Conservation (phyloP, 1,284 basidiomycete species). For the Fomitopsis pinicola region DNA sequence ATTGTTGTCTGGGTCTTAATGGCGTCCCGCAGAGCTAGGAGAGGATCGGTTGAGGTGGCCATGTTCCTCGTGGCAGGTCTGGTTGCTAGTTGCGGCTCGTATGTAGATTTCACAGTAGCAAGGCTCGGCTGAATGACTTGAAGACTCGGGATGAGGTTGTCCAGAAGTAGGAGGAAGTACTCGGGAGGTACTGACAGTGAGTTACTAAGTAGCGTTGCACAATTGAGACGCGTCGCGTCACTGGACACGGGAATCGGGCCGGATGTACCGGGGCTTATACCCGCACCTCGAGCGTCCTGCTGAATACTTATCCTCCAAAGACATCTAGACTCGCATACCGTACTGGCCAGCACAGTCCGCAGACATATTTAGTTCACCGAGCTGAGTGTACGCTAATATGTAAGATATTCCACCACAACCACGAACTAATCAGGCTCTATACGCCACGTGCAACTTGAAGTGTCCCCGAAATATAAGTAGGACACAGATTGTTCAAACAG, state of each 20-base stretch:
- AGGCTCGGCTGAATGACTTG: background rate
- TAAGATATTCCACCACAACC: too few species aligned
- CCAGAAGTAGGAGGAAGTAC: background rate
- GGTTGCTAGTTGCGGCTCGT: background rate
- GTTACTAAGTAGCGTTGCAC: background rate
- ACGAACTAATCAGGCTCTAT: too few species aligned
- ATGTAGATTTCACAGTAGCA: too few species aligned
- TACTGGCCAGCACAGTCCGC: too few species aligned
- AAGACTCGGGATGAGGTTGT: background rate
- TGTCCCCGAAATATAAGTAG: too few species aligned
- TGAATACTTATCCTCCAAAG: too few species aligned
- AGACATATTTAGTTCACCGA: too few species aligned
- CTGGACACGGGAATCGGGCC: background rate
- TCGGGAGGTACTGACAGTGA: background rate
- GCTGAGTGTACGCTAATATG: too few species aligned
- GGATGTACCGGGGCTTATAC: background rate
- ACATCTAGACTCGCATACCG: too few species aligned
- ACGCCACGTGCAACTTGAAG: too few species aligned
- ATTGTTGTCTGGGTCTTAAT: conserved; percentile 49
- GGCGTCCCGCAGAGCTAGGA: conserved; percentile 52
- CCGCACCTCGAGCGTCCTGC: background rate
- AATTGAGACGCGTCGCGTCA: background rate
- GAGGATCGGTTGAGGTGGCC: conserved; percentile 35
- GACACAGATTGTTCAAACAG: too few species aligned
- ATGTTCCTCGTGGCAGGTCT: background rate